Evolutionary conservation across 1,284 basidiomycete genomes (phyloP), one percentile per base, ranked within the genome.

Genomic region (Chondrostereum purpureum): DNA sequence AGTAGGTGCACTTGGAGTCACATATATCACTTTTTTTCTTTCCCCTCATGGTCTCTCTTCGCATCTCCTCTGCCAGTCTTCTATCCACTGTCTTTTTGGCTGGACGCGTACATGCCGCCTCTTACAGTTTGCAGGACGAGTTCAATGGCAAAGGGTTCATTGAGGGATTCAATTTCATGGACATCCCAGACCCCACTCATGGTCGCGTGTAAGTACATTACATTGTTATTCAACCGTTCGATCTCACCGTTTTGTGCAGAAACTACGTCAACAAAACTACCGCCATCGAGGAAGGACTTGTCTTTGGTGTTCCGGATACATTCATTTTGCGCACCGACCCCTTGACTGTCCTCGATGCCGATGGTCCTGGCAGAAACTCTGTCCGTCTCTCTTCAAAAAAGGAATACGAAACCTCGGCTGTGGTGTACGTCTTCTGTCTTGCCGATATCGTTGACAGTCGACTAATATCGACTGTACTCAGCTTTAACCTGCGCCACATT

Each of bases 161-260:
- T 50, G 54, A 58, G 35, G 59, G 61, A 4, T 79, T 78, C 55
- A 53, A 58, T 34, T 70, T 70, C 54, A 55, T 72, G 49, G 65
- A 67, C 18, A 71, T 74, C 39, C 45, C 66, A 2, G 78, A 80
- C 53, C 77, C 77, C 3, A 78, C 76, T 2, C 62, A 76, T 50
- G 77, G 77, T n/a, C 64, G 76, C 57, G 77, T 80, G 75, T 78
- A 55, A 60, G 73, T 52, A 14, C 13, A 13, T 20, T 23, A 5
- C n/a, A 19, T 22, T 5, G 21, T n/a, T n/a, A 14, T 33, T 12
- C 5, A 18, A n/a, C 36, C 24, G 38, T 35, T 17, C 21, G 11
- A 18, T 8, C 31, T 12, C 49, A 42, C 6, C 38, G 39, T 46
- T 34, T 36, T 38, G 11, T 2, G 8, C 38, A 71, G 68, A 20